Conservation (phyloP, 495 filamentous ascomycete genomes). For the Podospora pseudoanserina region DNA sequence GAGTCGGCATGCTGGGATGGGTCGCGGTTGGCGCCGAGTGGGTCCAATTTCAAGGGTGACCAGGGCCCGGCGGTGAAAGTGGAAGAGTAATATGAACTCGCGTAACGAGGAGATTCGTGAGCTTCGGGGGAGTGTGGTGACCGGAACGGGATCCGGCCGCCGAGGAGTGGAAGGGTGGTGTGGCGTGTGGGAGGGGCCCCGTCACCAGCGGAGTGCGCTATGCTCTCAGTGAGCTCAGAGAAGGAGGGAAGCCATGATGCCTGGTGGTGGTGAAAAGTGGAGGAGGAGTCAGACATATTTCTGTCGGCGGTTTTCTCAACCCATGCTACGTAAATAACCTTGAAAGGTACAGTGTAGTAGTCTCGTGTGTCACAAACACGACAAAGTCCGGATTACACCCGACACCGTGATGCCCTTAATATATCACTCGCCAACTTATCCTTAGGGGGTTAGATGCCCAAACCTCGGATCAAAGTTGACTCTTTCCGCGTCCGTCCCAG, state of each 20-base stretch:
- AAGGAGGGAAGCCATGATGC: background rate
- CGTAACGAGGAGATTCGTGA: background rate
- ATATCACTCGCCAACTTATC: background rate
- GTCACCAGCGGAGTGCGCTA: background rate
- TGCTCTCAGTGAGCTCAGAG: constrained; percentile 1
- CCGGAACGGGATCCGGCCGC: background rate
- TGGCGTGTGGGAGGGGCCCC: background rate
- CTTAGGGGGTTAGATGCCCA: background rate
- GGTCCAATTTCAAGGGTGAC: background rate
- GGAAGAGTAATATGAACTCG: background rate
- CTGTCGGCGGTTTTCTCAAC: background rate
- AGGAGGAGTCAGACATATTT: background rate
- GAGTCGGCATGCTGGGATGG: background rate
- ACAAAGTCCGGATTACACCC: background rate
- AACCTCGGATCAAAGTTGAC: background rate
- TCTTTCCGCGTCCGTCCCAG: background rate
- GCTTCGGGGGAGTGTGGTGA: background rate
- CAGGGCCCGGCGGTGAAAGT: background rate
- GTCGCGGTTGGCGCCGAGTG: background rate
- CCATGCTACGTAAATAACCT: background rate
- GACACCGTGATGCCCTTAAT: background rate
- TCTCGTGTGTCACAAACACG: background rate
- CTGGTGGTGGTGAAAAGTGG: background rate
- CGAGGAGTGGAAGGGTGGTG: background rate
- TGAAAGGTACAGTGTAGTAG: background rate